Base-by-base conservation (phyloP, 441 rosid species). In the Erodium trifolium region DNA sequence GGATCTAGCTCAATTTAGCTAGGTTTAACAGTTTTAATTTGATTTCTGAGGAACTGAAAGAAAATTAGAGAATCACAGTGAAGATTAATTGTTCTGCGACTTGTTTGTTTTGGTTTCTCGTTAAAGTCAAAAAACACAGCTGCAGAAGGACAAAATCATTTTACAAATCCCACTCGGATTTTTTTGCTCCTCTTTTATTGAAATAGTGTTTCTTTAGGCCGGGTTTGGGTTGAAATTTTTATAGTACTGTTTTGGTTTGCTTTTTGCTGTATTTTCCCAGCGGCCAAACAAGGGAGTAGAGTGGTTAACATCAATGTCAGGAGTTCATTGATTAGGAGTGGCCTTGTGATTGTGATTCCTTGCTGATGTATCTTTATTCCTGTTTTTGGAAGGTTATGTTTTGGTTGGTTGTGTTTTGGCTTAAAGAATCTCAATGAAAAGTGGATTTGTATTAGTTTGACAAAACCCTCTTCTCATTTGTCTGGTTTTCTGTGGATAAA, bases 371-470 rank as follows among this genome's bases (percentile, higher is more conserved):
- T 62, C 76, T 62, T 45, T 41, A 69, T 65, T 69, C 72, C 78
- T 49, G 72, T 43, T 81, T 80, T 87, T 86, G 92, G 88, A 79
- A 65, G 67, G 70, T 71, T 85, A 74, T 69, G 84, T 78, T 80
- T 84, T 85, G 87, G 92, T 78, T 87, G 84, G 71, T 85, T 85
- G 86, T 78, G 78, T 63, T 62, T 86, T 86, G 94, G 86, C 88
- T 68, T 53, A 63, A 66, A 82, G 90, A 87, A 85, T 87, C 88
- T 79, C 41, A 68, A 82, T 73, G 19, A 76, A 75, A 79, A 77
- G 81, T 73, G 65, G 77, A 78, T 78, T 76, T 23, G 27, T 23
- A 23, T 23, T 23, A 23, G 27, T 23, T 23, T 23, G 27, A 23
- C 27, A 23, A 23, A 23, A 23, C 27, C 27, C 27, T 23, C 27